Evolutionary conservation across 176 grass and related monocot species (phyloP).

Genomic region (Aegilops sharonensis): DNA sequence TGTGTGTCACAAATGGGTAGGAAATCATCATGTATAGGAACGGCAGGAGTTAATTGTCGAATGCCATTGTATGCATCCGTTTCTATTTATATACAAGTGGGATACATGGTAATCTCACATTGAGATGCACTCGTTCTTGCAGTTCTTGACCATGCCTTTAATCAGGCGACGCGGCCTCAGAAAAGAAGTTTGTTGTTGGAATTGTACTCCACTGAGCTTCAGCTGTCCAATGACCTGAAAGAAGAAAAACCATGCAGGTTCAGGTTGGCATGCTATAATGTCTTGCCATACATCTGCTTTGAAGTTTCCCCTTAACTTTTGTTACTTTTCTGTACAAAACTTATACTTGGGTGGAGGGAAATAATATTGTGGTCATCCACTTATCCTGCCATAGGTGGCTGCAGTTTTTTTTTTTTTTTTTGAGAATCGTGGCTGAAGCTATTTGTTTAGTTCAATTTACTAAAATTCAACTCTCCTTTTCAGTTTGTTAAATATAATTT

Average conservation of each 20-base stretch:
- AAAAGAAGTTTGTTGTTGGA: constrained; percentile 82
- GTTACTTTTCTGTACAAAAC: neutral
- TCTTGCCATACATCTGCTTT: neutral
- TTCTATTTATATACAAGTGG: constrained; percentile 3
- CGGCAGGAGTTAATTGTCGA: neutral
- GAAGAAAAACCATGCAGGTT: constrained; percentile 44
- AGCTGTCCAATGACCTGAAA: constrained; percentile 80
- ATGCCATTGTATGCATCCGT: neutral
- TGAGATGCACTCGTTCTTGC: constrained; percentile 30
- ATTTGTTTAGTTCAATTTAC: neutral
- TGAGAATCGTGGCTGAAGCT: neutral
- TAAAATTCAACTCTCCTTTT: constrained; percentile 14
- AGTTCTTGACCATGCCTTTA: constrained; percentile 84
- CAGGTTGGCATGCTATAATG: neutral
- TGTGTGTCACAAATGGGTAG: neutral
- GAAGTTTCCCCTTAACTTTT: neutral
- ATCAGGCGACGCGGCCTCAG: constrained; percentile 51
- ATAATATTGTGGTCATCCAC: neutral
- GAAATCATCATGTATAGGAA: neutral
- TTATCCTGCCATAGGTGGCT: neutral
- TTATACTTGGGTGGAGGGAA: neutral
- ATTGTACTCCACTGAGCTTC: constrained; percentile 91
- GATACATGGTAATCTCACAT: constrained; percentile 2
- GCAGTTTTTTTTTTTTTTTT: neutral
- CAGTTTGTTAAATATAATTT: constrained; percentile 89